A percentile compares a stretch with the other conserved stretches of the same genome.
phyloP scores from a whole-genome alignment of 305 asterid species.

The Fraxinus velutina region DNA sequence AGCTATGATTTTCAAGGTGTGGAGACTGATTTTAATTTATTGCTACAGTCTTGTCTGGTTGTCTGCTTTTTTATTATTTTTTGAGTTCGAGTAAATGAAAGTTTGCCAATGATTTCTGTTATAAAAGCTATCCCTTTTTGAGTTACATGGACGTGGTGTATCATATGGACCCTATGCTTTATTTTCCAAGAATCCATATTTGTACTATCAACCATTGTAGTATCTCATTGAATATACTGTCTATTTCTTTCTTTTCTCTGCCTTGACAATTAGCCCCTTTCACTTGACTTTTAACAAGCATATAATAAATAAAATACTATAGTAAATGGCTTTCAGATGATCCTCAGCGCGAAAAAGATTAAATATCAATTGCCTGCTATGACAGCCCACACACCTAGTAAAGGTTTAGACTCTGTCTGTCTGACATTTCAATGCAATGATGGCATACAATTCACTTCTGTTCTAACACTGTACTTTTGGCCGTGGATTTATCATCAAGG shows the following conservation, averaged over 20 bases:
- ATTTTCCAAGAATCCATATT: neutral
- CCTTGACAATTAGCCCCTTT: neutral
- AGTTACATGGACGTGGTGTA: neutral
- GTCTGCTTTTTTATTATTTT: neutral
- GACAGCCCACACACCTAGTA: neutral
- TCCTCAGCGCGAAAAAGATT: neutral
- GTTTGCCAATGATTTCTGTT: neutral
- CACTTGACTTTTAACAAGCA: neutral
- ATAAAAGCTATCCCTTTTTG: neutral
- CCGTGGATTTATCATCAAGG: neutral
- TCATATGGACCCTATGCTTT: neutral
- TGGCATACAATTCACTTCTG: neutral
- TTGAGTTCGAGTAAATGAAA: neutral
- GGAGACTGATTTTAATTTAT: neutral
- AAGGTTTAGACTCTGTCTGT: neutral
- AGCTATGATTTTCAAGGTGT: neutral
- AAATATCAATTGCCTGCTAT: neutral
- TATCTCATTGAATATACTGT: neutral
- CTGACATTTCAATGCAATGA: neutral
- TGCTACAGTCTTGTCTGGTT: neutral
- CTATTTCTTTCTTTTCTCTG: neutral
- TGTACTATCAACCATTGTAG: neutral
- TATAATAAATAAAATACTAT: neutral
- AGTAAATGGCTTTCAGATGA: neutral
- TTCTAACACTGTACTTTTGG: neutral